phyloP scores from a whole-genome alignment of 495 filamentous ascomycete species.

The Talaromyces proteolyticus region DNA sequence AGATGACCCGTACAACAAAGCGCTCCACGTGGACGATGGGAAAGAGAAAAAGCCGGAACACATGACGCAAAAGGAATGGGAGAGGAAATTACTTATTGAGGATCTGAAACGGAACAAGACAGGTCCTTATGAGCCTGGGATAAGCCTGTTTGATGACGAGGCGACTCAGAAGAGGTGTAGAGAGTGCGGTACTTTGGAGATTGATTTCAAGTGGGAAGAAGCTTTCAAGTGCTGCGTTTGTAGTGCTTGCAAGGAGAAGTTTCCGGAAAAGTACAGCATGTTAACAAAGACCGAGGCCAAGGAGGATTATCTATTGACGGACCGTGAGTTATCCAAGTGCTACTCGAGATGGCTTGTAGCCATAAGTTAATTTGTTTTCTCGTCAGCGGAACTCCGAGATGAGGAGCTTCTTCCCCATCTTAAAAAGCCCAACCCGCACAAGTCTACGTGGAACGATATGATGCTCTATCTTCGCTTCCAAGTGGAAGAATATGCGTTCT shows the following conservation, averaged over 20 bases:
- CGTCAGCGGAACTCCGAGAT: conserved; percentile 76
- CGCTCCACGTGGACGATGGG: conserved; percentile 50
- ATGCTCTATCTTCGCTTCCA: conserved; percentile 93
- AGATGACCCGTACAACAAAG: conserved; percentile 86
- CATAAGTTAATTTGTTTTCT: conserved; percentile 4
- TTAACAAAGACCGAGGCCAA: conserved; percentile 94
- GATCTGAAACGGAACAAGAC: conserved; percentile 64
- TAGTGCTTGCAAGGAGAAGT: conserved; percentile 75
- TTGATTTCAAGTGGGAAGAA: conserved; percentile 93
- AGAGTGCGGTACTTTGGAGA: conserved; percentile 78
- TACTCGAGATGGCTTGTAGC: too few species aligned
- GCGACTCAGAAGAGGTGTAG: conserved; percentile 66
- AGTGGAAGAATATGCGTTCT: conserved; percentile 87
- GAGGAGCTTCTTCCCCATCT: conserved; percentile 80
- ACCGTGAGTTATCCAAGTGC: conserved; percentile 66
- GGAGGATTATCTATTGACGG: conserved; percentile 93
- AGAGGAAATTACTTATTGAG: conserved; percentile 64
- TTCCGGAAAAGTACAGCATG: conserved; percentile 85
- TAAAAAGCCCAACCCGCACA: conserved; percentile 88
- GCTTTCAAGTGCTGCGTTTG: conserved; percentile 68
- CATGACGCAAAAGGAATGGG: conserved; percentile 94
- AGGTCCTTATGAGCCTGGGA: conserved; percentile 80
- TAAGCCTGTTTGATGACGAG: conserved; percentile 61
- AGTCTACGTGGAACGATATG: conserved; percentile 96
- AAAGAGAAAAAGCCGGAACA: conserved; percentile 69